Percentiles rank a stretch among this genome's conserved stretches.
Conservation (phyloP, 1,284 basidiomycete genomes). For the Boletellus sp. region DNA sequence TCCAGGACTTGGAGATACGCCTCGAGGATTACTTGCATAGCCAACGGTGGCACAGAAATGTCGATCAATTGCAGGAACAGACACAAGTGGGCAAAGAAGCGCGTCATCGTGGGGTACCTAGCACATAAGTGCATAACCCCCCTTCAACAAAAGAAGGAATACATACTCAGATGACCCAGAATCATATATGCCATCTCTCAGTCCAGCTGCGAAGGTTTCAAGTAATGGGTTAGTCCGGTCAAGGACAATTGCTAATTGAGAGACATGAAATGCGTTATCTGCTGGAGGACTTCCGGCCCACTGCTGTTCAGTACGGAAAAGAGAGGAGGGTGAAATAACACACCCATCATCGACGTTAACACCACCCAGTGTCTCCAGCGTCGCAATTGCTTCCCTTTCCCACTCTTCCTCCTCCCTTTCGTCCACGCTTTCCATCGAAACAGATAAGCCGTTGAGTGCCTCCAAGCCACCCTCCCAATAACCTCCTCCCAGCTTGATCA, state of each 20-base stretch:
- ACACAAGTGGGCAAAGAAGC: constrained; percentile 96
- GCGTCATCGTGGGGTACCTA: constrained; percentile 67
- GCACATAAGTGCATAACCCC: constrained; percentile 1
- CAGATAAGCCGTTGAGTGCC: constrained; percentile 38
- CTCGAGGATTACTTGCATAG: constrained; percentile 82
- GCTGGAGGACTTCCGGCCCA: constrained; percentile 50
- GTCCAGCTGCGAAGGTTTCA: constrained; percentile 65
- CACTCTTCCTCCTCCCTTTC: constrained; percentile 58
- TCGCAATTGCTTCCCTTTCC: constrained; percentile 54
- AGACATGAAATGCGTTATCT: constrained; percentile 81
- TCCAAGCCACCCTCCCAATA: constrained; percentile 62
- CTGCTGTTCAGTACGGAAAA: constrained; percentile 1
- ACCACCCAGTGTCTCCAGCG: constrained; percentile 51
- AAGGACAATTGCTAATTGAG: constrained; percentile 84
- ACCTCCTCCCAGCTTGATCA: constrained; percentile 50
- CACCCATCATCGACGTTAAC: constrained; percentile 61
- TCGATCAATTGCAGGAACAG: constrained; percentile 86
- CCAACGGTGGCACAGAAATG: constrained; percentile 65
- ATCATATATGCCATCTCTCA: constrained; percentile 51
- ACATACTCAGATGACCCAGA: constrained; percentile 61
- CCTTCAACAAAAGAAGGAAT: neutral
- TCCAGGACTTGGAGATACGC: constrained; percentile 89
- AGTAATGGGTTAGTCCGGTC: constrained; percentile 68
- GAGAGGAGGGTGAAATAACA: constrained; percentile 1
- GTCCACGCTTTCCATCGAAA: constrained; percentile 32